These are phyloP conservation scores for Leccinum fallax DNA, from an alignment of 1,284 basidiomycete species.

Conservation along the genomic window DNA sequence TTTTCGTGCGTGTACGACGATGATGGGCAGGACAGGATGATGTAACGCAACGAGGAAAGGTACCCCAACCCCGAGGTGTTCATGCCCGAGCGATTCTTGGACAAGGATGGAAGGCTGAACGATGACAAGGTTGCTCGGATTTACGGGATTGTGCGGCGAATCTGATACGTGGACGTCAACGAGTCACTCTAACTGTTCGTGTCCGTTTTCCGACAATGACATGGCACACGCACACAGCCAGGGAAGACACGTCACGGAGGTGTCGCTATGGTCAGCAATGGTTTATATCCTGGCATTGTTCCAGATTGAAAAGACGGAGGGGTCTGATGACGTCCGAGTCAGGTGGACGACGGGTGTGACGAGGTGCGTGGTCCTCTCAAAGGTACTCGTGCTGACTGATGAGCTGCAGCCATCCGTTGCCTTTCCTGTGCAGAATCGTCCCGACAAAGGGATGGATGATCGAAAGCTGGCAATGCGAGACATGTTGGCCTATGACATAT, in stretches of 20 bases:
- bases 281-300: not conserved
- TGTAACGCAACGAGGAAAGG: not conserved
- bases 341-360: too few species aligned
- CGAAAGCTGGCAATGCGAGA: not conserved
- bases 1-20: too few species aligned
- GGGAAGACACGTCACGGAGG: not conserved
- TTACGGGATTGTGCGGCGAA: not conserved
- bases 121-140: not conserved
- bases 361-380: too few species aligned
- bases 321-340: too few species aligned
- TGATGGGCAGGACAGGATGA: not conserved
- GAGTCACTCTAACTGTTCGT: not conserved
- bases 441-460: not conserved
- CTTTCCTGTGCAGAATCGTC: too few species aligned
- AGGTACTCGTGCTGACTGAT: too few species aligned
- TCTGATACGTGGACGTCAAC: not conserved
- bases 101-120: not conserved
- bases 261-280: not conserved
- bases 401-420: too few species aligned
- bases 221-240: not conserved
- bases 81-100: not conserved
- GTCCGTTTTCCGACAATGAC: not conserved
- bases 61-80: too few species aligned
- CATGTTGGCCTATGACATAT: not conserved
- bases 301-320: too few species aligned